These are phyloP conservation scores for Arabidopsis hybrid DNA, from an alignment of 441 rosid species.

Conservation along the genomic window DNA sequence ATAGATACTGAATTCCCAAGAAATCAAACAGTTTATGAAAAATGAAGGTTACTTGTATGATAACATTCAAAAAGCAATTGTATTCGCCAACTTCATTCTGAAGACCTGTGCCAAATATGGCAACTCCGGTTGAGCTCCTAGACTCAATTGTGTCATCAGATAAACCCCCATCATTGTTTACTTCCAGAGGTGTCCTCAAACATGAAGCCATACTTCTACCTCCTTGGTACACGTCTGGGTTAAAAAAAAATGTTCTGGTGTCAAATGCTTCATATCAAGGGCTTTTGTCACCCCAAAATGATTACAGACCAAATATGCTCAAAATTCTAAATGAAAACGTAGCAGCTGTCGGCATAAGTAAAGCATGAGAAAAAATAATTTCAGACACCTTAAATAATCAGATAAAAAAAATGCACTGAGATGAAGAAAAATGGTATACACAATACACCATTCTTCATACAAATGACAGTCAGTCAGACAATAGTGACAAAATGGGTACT, in stretches of 20 bases:
- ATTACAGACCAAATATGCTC: slow-evolving; percentile 23
- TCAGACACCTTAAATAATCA: slow-evolving; percentile 16
- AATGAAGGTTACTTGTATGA: slow-evolving; percentile 75
- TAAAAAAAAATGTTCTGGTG: slow-evolving; percentile 35
- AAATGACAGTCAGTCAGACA: slow-evolving; percentile 20
- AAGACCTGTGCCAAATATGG: slow-evolving; percentile 78
- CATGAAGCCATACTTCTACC: slow-evolving; percentile 56
- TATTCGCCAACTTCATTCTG: slow-evolving; percentile 96
- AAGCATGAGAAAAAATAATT: background rate
- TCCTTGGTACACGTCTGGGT: slow-evolving; percentile 71
- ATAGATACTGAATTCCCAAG: slow-evolving; percentile 12
- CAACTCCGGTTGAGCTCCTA: slow-evolving; percentile 49
- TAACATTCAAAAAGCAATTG: slow-evolving; percentile 96
- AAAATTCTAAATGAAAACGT: background rate
- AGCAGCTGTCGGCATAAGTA: slow-evolving; percentile 9
- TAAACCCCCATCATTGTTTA: slow-evolving; percentile 44
- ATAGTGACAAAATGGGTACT: slow-evolving; percentile 23
- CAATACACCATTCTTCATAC: slow-evolving; percentile 16
- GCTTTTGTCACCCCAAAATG: slow-evolving; percentile 13
- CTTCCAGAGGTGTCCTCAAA: slow-evolving; percentile 49
- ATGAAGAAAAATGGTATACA: slow-evolving; percentile 3
- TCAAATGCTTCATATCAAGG: slow-evolving; percentile 31
- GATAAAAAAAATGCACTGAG: slow-evolving; percentile 4
- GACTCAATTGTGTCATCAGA: slow-evolving; percentile 45
- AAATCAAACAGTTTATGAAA: slow-evolving; percentile 21